Base-by-base conservation (phyloP, 768 basidiomycete genomes). In the Lentinus tigrinus region DNA sequence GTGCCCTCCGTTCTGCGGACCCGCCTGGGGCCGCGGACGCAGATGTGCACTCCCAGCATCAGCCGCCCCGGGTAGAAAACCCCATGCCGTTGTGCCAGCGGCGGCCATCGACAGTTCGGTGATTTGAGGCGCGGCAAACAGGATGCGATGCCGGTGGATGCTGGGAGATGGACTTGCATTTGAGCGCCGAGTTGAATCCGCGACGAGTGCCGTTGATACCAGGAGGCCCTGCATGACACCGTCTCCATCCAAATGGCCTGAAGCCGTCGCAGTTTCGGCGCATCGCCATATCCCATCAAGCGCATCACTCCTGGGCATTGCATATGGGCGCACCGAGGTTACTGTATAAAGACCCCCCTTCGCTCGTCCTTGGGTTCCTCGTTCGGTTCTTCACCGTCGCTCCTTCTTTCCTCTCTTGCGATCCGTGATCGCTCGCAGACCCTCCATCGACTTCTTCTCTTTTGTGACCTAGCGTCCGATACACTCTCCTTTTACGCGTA, bases 401-500 rank as follows among this genome's bases (percentile, higher is more conserved):
- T 51, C 40, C n/a, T 49, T 42, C 40, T 50, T 47, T 53, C 52
- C 52, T 49, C 39, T 44, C 49, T 54, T 52, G 56, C 60, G 60
- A 61, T 61, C 60, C 44, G 60, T 36, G 60, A 61, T 61, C 60
- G 60, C 56, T 27, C 24, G 21, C 28, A 28, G 47, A 51, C 42
- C 21, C 40, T 27, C 54, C 53, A 52, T 61, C 60, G 60, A 57
- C 60, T 56, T 56, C 47, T 55, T 53, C 28, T 31, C 54, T 39
- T 39, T 38, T 43, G 60, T 61, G 60, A 56, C 60, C 60, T 34
- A 52, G 60, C 56, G 55, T 61, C 60, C 60, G 49, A 38, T 23
- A 34, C 31, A 38, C 60, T 23, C 60, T 57, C 60, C 39, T 61
- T 57, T n/a, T 49, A n/a, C 47, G 60, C 60, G 60, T 61, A 57